A percentile compares a stretch with the other conserved stretches of the same genome.
phyloP scores from a whole-genome alignment of 176 grass and related monocot genomes.

The Elymus sibiricus region DNA sequence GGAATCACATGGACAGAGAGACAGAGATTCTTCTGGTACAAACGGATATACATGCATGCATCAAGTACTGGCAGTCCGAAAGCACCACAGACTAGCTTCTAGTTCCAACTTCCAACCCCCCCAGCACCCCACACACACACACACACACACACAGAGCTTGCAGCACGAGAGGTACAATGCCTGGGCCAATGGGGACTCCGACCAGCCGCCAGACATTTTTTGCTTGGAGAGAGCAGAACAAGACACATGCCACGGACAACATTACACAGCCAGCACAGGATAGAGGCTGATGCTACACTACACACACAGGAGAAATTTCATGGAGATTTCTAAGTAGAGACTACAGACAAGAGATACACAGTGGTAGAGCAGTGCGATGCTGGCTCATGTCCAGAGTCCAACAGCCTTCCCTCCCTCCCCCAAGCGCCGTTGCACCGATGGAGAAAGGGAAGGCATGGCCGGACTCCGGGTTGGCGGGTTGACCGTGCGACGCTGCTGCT shows the following conservation, averaged over 20 bases:
- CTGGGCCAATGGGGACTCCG: background rate
- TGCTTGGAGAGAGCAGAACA: background rate
- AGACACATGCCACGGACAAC: background rate
- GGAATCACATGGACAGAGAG: background rate
- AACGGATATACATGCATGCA: background rate
- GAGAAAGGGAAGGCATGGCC: constrained; percentile 26
- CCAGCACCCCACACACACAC: no score
- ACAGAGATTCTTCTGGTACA: background rate
- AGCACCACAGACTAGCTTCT: background rate
- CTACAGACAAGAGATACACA: background rate
- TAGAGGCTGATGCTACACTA: background rate
- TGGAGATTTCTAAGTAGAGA: background rate
- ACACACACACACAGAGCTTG: background rate
- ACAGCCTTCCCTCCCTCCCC: constrained; percentile 1
- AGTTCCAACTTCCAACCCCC: background rate
- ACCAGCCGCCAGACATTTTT: no score
- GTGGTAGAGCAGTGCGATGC: background rate
- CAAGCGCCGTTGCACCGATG: background rate
- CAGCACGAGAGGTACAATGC: background rate
- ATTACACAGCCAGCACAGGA: background rate
- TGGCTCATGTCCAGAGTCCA: constrained; percentile 23
- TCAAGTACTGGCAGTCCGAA: background rate
- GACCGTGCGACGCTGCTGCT: background rate
- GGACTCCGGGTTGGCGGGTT: constrained; percentile 6
- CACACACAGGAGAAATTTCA: background rate